phyloP scores from a whole-genome alignment of 129 eudicot genomes.

The Escallonia rubra region DNA sequence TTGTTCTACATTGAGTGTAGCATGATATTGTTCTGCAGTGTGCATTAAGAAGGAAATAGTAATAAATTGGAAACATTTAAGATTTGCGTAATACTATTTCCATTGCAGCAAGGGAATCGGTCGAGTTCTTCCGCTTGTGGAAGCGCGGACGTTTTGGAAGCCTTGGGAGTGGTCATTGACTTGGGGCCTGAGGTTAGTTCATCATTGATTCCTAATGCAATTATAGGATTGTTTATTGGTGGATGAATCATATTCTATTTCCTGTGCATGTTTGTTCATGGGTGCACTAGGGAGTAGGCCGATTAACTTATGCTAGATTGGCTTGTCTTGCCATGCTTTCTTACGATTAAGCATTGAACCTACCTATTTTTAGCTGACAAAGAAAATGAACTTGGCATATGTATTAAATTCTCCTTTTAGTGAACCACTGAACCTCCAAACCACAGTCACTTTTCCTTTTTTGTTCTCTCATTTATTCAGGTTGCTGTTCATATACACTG shows the following conservation, averaged over 20 bases:
- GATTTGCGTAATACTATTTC: neutral
- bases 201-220: neutral
- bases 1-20: neutral
- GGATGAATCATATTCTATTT: neutral
- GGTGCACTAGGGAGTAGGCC: neutral
- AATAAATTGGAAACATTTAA: neutral
- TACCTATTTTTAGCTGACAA: no score
- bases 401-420: no score
- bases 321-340: no score
- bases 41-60: neutral
- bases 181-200: slow-evolving; percentile 71
- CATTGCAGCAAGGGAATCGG: slow-evolving; percentile 79
- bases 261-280: neutral
- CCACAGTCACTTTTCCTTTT: no score
- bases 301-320: neutral
- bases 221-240: neutral
- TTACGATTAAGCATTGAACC: no score
- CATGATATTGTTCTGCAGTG: neutral
- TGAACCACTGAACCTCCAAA: no score
- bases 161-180: slow-evolving; percentile 62
- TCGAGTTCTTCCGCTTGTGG: slow-evolving; percentile 97
- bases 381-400: no score
- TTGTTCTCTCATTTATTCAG: no score
- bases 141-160: slow-evolving; percentile 89
- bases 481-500: no score